Evolutionary conservation across 129 eudicot species (phyloP).

Genomic region (Heracleum sosnowskyi): DNA sequence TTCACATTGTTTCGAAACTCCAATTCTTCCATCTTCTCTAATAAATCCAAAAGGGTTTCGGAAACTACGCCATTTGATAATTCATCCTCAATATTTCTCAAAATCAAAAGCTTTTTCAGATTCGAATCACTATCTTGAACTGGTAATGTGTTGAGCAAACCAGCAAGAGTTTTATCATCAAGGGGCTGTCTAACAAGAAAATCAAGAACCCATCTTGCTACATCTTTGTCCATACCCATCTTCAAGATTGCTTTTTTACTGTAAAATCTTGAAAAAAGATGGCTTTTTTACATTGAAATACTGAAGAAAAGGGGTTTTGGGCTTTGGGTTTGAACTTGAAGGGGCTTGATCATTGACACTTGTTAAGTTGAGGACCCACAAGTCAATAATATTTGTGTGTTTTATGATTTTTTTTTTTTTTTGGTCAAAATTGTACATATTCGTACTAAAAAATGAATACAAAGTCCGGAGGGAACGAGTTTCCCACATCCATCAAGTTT

Average conservation of each 20-base stretch:
- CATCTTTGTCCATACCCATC: constrained; percentile 38
- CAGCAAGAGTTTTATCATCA: constrained; percentile 23
- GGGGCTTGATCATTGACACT: no score
- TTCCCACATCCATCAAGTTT: no score
- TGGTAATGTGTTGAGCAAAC: constrained; percentile 36
- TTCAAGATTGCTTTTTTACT: no score
- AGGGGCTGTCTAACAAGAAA: constrained; percentile 45
- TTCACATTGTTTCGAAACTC: constrained; percentile 2
- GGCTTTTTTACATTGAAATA: neutral
- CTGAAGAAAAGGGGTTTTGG: neutral
- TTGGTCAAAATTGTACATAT: no score
- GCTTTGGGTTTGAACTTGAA: no score
- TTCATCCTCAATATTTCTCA: constrained; percentile 38
- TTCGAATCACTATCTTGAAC: constrained; percentile 24
- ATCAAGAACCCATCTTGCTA: constrained; percentile 58
- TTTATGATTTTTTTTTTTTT: no score
- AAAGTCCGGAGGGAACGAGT: no score
- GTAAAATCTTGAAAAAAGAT: neutral
- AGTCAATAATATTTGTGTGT: no score
- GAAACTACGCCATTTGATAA: constrained; percentile 21
- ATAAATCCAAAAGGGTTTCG: constrained; percentile 29
- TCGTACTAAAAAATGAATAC: no score
- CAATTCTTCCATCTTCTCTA: constrained; percentile 49
- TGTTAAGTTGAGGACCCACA: no score
- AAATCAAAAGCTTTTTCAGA: constrained; percentile 31